A percentile compares a stretch with the other conserved stretches of the same genome.
Conservation (phyloP, 2,329 filamentous ascomycete genomes). For the Diaporthe sp. region DNA sequence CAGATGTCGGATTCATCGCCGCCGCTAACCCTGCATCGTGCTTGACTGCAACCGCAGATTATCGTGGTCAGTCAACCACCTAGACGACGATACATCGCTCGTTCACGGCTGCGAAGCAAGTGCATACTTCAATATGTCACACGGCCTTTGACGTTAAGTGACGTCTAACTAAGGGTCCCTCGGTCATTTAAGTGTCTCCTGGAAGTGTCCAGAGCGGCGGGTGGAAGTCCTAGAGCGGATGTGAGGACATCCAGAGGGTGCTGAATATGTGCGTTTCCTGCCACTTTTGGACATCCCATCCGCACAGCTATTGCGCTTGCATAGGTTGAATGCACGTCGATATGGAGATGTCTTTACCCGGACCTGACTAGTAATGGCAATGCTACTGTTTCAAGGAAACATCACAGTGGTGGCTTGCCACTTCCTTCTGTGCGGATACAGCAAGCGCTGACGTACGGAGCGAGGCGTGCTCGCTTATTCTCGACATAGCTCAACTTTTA, state of each 20-base stretch:
- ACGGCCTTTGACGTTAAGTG: background rate
- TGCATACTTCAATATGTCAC: conserved; percentile 14
- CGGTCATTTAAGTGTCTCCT: conserved; percentile 20
- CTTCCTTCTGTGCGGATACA: background rate
- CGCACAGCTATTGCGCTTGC: conserved; percentile 5
- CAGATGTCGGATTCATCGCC: conserved; percentile 20
- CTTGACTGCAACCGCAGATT: conserved; percentile 9
- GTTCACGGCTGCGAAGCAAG: background rate
- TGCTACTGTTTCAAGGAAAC: conserved; percentile 2
- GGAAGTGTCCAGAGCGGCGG: background rate
- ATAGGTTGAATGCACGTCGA: conserved; percentile 10
- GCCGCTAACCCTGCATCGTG: conserved; percentile 14
- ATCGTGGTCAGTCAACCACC: background rate
- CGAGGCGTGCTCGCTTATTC: background rate
- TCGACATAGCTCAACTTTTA: background rate
- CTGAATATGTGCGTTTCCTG: background rate
- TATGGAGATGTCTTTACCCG: conserved; percentile 9
- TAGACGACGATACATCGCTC: conserved; percentile 3
- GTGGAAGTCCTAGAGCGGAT: conserved; percentile 11
- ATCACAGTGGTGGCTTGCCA: background rate
- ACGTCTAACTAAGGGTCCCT: background rate
- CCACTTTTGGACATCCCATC: background rate
- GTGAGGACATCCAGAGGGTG: background rate
- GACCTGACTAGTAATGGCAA: background rate
- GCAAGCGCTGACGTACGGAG: background rate